A percentile compares a stretch with the other conserved stretches of the same genome.
phyloP scores from a whole-genome alignment of 2,329 filamentous ascomycete species.

The Botrytis medusae region DNA sequence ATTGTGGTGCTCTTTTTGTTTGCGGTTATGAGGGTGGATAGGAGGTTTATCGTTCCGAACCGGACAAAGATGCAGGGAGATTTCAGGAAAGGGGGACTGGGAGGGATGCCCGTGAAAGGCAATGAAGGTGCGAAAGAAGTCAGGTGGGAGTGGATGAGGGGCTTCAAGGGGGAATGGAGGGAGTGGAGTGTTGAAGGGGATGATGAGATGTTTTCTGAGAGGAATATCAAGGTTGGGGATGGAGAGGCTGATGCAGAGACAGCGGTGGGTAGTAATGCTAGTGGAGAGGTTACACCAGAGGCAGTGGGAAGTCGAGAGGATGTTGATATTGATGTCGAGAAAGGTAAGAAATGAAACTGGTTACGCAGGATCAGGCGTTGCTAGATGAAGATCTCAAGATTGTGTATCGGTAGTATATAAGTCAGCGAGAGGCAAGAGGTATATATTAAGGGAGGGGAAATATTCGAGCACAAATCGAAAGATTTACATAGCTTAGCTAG shows the following conservation, averaged over 20 bases:
- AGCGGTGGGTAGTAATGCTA: not conserved
- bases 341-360: not conserved
- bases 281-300: not conserved
- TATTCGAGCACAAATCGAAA: not conserved
- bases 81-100: conserved; percentile 25
- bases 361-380: not conserved
- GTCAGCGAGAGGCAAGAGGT: not conserved
- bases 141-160: conserved; percentile 16
- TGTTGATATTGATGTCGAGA: not conserved
- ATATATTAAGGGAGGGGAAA: not conserved
- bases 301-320: not conserved
- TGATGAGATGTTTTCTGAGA: not conserved
- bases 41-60: conserved; percentile 71
- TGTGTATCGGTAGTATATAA: not conserved
- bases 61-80: conserved; percentile 58
- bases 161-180: conserved; percentile 12
- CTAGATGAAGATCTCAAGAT: not conserved
- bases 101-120: not conserved
- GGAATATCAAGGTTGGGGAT: not conserved
- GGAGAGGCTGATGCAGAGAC: conserved; percentile 5
- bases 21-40: conserved; percentile 68
- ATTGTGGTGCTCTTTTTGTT: conserved; percentile 67
- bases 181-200: conserved; percentile 12
- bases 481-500: not conserved
- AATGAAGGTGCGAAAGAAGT: not conserved